These are phyloP conservation scores for Croton setiger DNA, from an alignment of 441 rosid genomes.

Conservation along the genomic window DNA sequence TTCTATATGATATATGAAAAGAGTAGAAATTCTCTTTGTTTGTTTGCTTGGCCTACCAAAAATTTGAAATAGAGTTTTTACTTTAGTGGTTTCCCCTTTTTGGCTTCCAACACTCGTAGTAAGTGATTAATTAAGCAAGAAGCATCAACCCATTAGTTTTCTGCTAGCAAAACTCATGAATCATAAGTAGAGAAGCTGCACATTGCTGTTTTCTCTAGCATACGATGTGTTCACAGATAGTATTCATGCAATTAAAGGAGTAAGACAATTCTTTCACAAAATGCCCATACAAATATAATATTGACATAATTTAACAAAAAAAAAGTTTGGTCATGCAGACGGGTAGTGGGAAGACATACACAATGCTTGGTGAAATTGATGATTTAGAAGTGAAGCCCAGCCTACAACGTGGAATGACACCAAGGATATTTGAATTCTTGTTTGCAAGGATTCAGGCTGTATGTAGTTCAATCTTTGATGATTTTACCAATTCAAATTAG, in stretches of 20 bases:
- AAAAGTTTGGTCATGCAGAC: slow-evolving; percentile 54
- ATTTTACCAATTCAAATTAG: slow-evolving; percentile 7
- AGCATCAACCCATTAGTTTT: neutral
- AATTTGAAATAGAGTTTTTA: neutral
- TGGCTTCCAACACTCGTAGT: neutral
- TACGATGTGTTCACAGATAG: neutral
- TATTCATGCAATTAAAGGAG: slow-evolving; percentile 16
- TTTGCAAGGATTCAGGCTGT: slow-evolving; percentile 99
- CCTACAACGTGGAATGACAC: slow-evolving; percentile 91
- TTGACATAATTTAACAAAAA: slow-evolving; percentile 14
- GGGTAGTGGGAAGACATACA: slow-evolving; percentile 95
- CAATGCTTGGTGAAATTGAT: slow-evolving; percentile 92
- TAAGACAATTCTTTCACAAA: neutral
- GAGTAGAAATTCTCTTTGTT: neutral
- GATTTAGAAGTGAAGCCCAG: slow-evolving; percentile 86
- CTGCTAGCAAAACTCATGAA: neutral
- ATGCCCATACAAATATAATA: neutral
- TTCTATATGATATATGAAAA: neutral
- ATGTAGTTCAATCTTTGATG: slow-evolving; percentile 25
- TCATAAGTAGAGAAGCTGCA: neutral
- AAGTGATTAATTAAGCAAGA: neutral
- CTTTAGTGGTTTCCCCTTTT: neutral
- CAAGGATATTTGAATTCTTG: slow-evolving; percentile 96
- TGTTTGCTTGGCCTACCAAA: neutral
- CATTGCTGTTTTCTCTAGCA: neutral